Evolutionary conservation across 164 flowering plant species (phyloP).

Genomic region (Aristolochia fimbriata): DNA sequence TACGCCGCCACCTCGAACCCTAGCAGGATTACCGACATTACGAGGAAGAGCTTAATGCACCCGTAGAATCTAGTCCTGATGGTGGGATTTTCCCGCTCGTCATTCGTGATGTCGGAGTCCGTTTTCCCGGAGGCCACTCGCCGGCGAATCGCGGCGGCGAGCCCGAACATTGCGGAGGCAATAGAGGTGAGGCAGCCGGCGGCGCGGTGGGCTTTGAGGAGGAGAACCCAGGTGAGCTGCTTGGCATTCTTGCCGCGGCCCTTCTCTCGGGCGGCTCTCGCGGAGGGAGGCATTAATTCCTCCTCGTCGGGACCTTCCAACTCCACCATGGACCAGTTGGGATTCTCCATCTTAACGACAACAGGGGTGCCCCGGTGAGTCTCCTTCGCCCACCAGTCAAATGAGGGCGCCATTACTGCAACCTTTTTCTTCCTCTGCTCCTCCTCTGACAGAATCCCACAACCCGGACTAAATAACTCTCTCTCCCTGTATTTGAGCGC

Average conservation of each 20-base stretch:
- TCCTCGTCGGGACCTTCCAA: slow-evolving; percentile 51
- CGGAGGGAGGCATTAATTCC: slow-evolving; percentile 23
- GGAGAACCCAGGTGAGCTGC: slow-evolving; percentile 95
- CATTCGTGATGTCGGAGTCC: slow-evolving; percentile 35
- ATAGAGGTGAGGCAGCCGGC: slow-evolving; percentile 85
- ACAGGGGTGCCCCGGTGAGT: slow-evolving; percentile 69
- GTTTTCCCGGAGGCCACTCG: slow-evolving; percentile 67
- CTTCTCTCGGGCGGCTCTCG: slow-evolving; percentile 16
- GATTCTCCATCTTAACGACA: slow-evolving; percentile 84
- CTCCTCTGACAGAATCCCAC: not conserved
- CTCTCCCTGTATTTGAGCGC: no score
- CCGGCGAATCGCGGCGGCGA: slow-evolving; percentile 59
- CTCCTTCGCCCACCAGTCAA: slow-evolving; percentile 59
- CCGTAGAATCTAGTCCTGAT: slow-evolving; percentile 42
- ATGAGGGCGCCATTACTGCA: slow-evolving; percentile 42
- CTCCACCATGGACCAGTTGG: slow-evolving; percentile 79
- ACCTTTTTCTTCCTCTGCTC: not conserved
- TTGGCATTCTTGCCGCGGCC: slow-evolving; percentile 75
- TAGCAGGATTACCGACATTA: slow-evolving; percentile 50
- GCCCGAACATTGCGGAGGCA: slow-evolving; percentile 41
- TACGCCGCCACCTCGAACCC: slow-evolving; percentile 74
- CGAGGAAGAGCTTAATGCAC: slow-evolving; percentile 52
- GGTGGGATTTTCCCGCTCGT: slow-evolving; percentile 23
- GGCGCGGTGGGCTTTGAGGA: slow-evolving; percentile 84
- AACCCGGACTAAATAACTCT: not conserved